Evolutionary conservation across 257 asterid genomes (phyloP), one percentile per base, ranked within the genome.

Genomic region (Nicotiana attenuata): DNA sequence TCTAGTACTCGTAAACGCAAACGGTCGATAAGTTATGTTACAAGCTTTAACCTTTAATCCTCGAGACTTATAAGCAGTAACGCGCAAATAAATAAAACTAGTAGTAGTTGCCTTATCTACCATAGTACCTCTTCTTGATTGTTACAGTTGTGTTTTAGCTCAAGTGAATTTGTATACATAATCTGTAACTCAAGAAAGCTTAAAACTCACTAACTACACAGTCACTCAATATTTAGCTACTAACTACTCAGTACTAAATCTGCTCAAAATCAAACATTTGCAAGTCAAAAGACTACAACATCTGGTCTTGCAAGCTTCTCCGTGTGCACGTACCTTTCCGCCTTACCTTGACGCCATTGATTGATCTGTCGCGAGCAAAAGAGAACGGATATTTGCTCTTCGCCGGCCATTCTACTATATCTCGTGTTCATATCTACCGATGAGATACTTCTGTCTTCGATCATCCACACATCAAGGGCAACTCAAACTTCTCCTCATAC

Each of bases 401-500:
- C 5, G n/a, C 60, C 3, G 47, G 77, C 0, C 6, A 52, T 52
- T 52, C 56, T 14, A 52, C 56, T 52, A 3, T 52, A 11, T 52
- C 57, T 15, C 6, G 57, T 14, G 57, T 52, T 52, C 50, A 9
- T 41, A 9, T 9, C 50, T 41, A 41, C 50, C 11, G 47, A 20
- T 8, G 3, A 16, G 20, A 3, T 14, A 5, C 29, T 45, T n/a
- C 35, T 13, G 38, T 73, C 61, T 41, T 71, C 7, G 35, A 20
- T 45, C 4, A 1, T 71, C 15, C 14, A 13, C 20, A 45, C 86
- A 90, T 38, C 41, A 78, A 9, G 89, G 84, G 57, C 85, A 82
- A 77, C 98, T 93, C 55, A 35, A 16, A 45, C 85, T 83, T 85
- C 96, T 89, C 88, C 93, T 92, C 82, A 87, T 45, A 22, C 81